Evolutionary conservation across 169 alveolate species (phyloP).

Genomic region (Plasmodium gallinaceum): DNA sequence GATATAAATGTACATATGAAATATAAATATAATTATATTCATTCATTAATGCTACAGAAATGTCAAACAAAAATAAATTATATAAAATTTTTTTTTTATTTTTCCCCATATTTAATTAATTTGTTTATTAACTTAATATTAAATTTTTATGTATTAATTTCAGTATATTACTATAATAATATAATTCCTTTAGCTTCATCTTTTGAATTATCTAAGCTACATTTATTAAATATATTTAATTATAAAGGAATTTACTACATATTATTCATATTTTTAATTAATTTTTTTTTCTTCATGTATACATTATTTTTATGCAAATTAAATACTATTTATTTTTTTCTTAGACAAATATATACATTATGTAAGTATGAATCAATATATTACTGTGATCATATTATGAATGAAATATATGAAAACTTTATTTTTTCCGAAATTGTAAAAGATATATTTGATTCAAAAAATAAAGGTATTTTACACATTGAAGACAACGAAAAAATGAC

Average conservation of each 20-base stretch:
- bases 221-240: slow-evolving; percentile 45
- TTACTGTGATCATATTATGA: slow-evolving; percentile 72
- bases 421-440: slow-evolving; percentile 37
- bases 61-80: slow-evolving; percentile 55
- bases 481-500: neutral
- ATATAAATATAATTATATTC: slow-evolving; percentile 54
- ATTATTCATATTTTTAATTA: slow-evolving; percentile 44
- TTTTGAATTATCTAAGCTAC: slow-evolving; percentile 50
- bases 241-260: slow-evolving; percentile 64
- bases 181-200: slow-evolving; percentile 66
- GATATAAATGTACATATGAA: slow-evolving; percentile 40
- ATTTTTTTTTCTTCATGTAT: slow-evolving; percentile 48
- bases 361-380: slow-evolving; percentile 72
- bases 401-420: slow-evolving; percentile 62
- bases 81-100: slow-evolving; percentile 47
- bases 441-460: slow-evolving; percentile 3
- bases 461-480: neutral
- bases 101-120: slow-evolving; percentile 62
- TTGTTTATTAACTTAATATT: slow-evolving; percentile 39
- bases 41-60: slow-evolving; percentile 52
- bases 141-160: slow-evolving; percentile 48
- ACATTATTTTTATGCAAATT: slow-evolving; percentile 35
- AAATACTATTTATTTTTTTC: slow-evolving; percentile 49
- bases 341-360: slow-evolving; percentile 55
- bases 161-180: slow-evolving; percentile 71